Conservation (phyloP, 306 rosid species). For the Sesbania bispinosa region DNA sequence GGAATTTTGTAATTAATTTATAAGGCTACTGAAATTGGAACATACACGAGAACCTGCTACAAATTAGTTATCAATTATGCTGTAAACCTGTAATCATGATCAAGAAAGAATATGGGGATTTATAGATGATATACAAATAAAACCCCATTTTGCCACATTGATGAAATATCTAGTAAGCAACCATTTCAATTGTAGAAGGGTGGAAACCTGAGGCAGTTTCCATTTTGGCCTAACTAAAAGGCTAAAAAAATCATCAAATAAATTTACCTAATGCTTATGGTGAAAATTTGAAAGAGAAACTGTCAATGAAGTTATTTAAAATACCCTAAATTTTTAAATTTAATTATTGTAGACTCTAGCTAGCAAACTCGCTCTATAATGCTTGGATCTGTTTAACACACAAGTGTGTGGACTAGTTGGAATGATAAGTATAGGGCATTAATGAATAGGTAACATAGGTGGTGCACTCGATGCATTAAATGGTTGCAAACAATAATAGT, state of each 20-base stretch:
- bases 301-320: no score
- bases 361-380: neutral
- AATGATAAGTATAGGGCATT: neutral
- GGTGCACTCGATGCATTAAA: neutral
- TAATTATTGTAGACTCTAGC: neutral
- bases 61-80: neutral
- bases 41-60: neutral
- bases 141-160: neutral
- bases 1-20: neutral
- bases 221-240: conserved; percentile 9
- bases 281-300: conserved; percentile 12
- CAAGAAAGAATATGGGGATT: neutral
- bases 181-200: neutral
- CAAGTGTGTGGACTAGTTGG: neutral
- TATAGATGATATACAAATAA: neutral
- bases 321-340: neutral
- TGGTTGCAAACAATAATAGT: neutral
- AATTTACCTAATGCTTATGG: neutral
- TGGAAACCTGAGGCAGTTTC: neutral
- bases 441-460: neutral
- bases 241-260: neutral
- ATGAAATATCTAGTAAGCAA: neutral
- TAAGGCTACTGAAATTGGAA: neutral
- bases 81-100: neutral
- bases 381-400: neutral